Evolutionary conservation across 306 rosid species (phyloP), one percentile per base, ranked within the genome.

Genomic region (Dicorynia guianensis): DNA sequence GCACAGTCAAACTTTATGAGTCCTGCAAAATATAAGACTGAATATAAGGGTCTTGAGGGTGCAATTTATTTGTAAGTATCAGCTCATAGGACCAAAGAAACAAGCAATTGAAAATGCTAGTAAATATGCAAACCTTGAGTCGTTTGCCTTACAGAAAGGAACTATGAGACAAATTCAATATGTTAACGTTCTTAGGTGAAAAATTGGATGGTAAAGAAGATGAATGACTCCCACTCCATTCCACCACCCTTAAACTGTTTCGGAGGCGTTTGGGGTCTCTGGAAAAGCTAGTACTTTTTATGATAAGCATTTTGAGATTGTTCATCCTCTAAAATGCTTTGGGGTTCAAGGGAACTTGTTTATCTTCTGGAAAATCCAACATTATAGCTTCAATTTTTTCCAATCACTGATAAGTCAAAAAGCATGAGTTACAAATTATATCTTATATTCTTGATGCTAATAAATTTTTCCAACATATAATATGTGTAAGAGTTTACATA

Each of bases 161-260:
- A 11, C 59, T 46, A n/a, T 4, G 6, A 5, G 6, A 9, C 11
- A 68, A 6, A 3, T 49, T 34, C 1, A 58, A 46, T 15, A 14
- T 6, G 34, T 33, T 9, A 33, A 67, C 59, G 0, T 49, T n/a
- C 59, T 34, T 5, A 0, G 43, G n/a, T 10, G 14, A 6, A 49
- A 67, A 67, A 48, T 67, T 13, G 14, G 5, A n/a, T 49, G 72
- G 72, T 33, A 65, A 65, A 11, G 40, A 47, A 7, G 4, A 3
- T 19, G 71, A 65, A 0, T 42, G 40, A 66, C 47, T 33, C 8
- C 39, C 33, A 12, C 15, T 4, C 59, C 72, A 67, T 4, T 68
- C 61, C 35, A 68, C 7, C 13, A 68, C 61, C n/a, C 68, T 59
- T 6, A 72, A 72, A 5, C 68, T 7, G n/a, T 44, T 72, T 5